Evolutionary conservation across 495 filamentous ascomycete genomes (phyloP).

Genomic region (Gamarada debralockiae): DNA sequence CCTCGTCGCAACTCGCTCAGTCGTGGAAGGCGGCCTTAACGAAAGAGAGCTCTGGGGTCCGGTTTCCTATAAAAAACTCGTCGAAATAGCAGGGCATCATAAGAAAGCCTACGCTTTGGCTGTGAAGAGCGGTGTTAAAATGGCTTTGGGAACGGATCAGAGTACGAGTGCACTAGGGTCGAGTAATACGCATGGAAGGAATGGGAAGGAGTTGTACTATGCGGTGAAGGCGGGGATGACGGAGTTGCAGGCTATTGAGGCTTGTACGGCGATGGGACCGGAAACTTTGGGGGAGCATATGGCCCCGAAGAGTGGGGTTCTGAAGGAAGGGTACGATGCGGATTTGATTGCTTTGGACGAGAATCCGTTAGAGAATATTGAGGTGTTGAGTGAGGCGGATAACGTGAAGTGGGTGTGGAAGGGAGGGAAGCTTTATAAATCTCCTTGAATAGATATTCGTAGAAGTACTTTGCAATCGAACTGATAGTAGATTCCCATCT

Average conservation of each 20-base stretch:
- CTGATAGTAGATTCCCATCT: no score
- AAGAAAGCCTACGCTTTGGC: conserved; percentile 25
- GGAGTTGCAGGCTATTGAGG: conserved; percentile 39
- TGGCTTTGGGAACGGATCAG: conserved; percentile 32
- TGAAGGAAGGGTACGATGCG: conserved; percentile 34
- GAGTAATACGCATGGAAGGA: conserved; percentile 28
- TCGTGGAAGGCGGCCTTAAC: conserved; percentile 21
- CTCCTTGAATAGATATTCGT: no score
- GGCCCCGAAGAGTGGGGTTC: conserved; percentile 30
- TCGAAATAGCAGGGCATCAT: conserved; percentile 18
- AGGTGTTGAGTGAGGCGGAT: conserved; percentile 24
- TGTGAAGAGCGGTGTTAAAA: conserved; percentile 27
- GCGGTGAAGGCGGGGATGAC: conserved; percentile 38
- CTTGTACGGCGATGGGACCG: conserved; percentile 36
- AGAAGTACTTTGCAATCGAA: no score
- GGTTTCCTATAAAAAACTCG: conserved; percentile 23
- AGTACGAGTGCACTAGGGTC: background rate
- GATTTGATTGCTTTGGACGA: conserved; percentile 31
- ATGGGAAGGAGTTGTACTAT: conserved; percentile 35
- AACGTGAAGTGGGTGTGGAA: conserved; percentile 35
- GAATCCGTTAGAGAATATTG: conserved; percentile 34
- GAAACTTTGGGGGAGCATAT: conserved; percentile 28
- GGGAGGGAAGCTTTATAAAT: conserved; percentile 28
- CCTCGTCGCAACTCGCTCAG: conserved; percentile 16
- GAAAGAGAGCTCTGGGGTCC: conserved; percentile 13